phyloP scores from a whole-genome alignment of 2,329 filamentous ascomycete species.

The Cladophialophora exuberans region DNA sequence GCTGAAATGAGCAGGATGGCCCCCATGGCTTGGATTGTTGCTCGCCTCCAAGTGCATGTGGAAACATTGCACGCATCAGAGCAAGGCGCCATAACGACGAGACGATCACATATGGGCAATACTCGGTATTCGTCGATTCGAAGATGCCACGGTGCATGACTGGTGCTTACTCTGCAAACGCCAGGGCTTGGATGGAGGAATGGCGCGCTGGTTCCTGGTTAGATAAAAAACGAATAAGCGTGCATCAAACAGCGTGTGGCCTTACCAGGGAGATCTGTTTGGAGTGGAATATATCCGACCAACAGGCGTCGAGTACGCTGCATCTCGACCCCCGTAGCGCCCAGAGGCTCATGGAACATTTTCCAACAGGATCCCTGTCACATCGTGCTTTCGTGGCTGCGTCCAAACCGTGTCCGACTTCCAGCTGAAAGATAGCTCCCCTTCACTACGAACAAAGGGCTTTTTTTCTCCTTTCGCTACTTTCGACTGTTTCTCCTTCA shows the following conservation, averaged over 20 bases:
- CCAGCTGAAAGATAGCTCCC: not conserved
- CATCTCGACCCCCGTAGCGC: slow-evolving; percentile 5
- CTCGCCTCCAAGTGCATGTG: too few relatives aligned
- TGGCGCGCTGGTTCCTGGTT: not conserved
- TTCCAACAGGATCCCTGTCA: not conserved
- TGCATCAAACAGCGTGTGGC: not conserved
- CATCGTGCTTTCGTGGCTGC: slow-evolving; percentile 1
- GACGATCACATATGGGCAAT: too few relatives aligned
- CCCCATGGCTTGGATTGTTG: too few relatives aligned
- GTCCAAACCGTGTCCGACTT: too few relatives aligned
- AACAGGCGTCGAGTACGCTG: slow-evolving; percentile 8
- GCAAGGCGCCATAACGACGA: too few relatives aligned
- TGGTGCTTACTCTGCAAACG: slow-evolving; percentile 5
- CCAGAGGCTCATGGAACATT: slow-evolving; percentile 1
- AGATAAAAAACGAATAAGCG: slow-evolving; percentile 5
- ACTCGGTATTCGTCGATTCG: too few relatives aligned
- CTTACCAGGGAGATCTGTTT: not conserved
- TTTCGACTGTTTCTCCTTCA: too few relatives aligned
- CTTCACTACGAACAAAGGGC: not conserved
- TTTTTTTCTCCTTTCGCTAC: too few relatives aligned
- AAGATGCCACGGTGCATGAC: not conserved
- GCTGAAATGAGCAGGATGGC: too few relatives aligned
- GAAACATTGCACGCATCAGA: too few relatives aligned
- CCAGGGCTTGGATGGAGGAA: not conserved
- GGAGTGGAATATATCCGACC: not conserved